Evolutionary conservation across 179 eudicot species (phyloP).

Genomic region (Sideroxylon spinosum): DNA sequence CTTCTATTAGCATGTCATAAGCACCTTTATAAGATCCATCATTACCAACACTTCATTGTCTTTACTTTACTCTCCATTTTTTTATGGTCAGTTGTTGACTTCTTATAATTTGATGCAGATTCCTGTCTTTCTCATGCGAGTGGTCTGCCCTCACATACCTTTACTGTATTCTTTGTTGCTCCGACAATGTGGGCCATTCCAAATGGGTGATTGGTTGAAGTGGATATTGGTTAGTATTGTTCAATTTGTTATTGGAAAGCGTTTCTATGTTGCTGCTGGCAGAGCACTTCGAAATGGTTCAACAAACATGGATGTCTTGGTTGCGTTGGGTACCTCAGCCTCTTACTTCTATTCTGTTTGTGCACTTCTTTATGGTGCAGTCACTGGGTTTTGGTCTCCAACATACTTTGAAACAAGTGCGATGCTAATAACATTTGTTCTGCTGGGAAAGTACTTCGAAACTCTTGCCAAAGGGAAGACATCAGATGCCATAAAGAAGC

Average conservation of each 20-base stretch:
- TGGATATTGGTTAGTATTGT: slow-evolving; percentile 70
- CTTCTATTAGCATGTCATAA: neutral
- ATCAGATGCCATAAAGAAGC: slow-evolving; percentile 86
- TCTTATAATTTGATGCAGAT: slow-evolving; percentile 42
- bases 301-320: slow-evolving; percentile 96
- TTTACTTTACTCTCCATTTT: neutral
- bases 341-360: slow-evolving; percentile 84
- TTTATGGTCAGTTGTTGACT: slow-evolving; percentile 14
- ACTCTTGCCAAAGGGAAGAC: slow-evolving; percentile 89
- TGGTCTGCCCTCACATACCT: slow-evolving; percentile 82
- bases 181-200: slow-evolving; percentile 84
- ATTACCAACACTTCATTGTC: neutral
- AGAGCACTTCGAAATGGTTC: slow-evolving; percentile 90
- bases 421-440: slow-evolving; percentile 88
- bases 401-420: slow-evolving; percentile 97
- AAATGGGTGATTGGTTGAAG: slow-evolving; percentile 93
- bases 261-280: slow-evolving; percentile 87
- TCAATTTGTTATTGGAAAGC: slow-evolving; percentile 90
- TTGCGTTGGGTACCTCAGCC: slow-evolving; percentile 87
- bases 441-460: slow-evolving; percentile 83
- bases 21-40: neutral
- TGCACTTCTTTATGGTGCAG: slow-evolving; percentile 84
- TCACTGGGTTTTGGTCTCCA: slow-evolving; percentile 86
- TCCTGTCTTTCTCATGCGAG: slow-evolving; percentile 71
- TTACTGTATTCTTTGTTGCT: slow-evolving; percentile 72